A percentile compares a stretch with the other conserved stretches of the same genome.
Evolutionary conservation across 371 early-diverging fungal genomes (phyloP).

Genomic region (Parasitella parasitica): DNA sequence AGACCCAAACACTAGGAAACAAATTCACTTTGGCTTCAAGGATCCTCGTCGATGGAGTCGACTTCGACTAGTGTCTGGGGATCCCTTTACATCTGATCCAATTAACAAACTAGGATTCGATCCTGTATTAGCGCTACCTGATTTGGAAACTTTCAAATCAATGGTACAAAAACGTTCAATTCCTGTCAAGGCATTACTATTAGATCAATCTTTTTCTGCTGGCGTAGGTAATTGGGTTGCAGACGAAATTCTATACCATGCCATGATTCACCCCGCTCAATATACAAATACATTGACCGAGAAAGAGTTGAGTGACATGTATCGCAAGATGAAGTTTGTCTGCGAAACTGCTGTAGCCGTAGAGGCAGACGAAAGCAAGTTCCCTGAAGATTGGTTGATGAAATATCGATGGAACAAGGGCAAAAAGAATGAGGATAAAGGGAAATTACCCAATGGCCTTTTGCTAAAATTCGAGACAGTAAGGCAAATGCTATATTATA

Average conservation of each 20-base stretch:
- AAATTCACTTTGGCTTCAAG: conserved; percentile 47
- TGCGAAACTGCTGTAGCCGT: conserved; percentile 45
- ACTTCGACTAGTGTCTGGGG: conserved; percentile 45
- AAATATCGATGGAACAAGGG: conserved; percentile 61
- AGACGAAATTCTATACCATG: conserved; percentile 63
- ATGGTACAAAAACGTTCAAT: conserved; percentile 33
- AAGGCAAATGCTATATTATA: no score
- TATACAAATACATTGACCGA: conserved; percentile 44
- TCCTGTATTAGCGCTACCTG: conserved; percentile 50
- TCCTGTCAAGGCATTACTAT: conserved; percentile 59
- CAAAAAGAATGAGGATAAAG: conserved; percentile 35
- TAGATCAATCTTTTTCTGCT: conserved; percentile 64
- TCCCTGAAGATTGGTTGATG: conserved; percentile 67
- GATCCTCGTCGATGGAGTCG: conserved; percentile 57
- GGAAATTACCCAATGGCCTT: conserved; percentile 35
- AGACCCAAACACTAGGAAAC: conserved; percentile 13
- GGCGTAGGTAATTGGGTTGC: conserved; percentile 77
- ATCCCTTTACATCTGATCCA: conserved; percentile 43
- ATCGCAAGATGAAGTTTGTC: conserved; percentile 42
- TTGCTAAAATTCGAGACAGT: conserved; percentile 42
- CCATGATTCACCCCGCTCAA: conserved; percentile 63
- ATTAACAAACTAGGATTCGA: conserved; percentile 63
- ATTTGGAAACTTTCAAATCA: conserved; percentile 31
- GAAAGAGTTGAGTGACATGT: conserved; percentile 38
- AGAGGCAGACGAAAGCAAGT: conserved; percentile 58